A percentile compares a stretch with the other conserved stretches of the same genome.
Conservation (phyloP, 2,329 filamentous ascomycete genomes). For the Microascus cirrosus region DNA sequence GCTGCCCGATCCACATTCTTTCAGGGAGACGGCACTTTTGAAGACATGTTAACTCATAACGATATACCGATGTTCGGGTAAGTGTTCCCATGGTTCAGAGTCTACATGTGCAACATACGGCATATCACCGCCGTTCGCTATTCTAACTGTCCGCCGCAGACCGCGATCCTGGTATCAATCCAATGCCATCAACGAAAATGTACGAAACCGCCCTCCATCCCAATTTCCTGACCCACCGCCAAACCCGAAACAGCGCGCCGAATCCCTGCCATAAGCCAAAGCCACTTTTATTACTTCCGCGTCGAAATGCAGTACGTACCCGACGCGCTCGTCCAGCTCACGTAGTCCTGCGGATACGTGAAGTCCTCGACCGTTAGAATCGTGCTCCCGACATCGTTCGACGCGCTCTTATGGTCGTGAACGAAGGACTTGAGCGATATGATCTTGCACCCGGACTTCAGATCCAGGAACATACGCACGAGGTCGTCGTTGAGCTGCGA, state of each 20-base stretch:
- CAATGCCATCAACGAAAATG: background rate
- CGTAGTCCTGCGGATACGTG: constrained; percentile 55
- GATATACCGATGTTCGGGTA: background rate
- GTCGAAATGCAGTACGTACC: constrained; percentile 85
- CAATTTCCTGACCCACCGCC: background rate
- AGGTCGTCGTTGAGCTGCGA: constrained; percentile 76
- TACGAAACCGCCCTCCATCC: background rate
- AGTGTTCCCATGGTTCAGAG: background rate
- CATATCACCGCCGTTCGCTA: constrained; percentile 1
- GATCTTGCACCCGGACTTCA: constrained; percentile 83
- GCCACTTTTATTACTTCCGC: constrained; percentile 43
- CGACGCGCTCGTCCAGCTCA: constrained; percentile 82
- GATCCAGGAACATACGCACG: constrained; percentile 80
- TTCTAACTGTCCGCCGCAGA: background rate
- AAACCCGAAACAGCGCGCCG: background rate
- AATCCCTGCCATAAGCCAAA: background rate
- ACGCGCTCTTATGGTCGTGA: constrained; percentile 65
- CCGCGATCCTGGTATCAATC: background rate
- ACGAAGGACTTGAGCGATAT: constrained; percentile 91
- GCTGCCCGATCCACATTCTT: background rate
- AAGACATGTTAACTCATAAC: background rate
- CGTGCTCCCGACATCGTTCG: constrained; percentile 68
- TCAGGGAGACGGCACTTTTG: background rate
- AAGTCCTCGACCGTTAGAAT: constrained; percentile 64
- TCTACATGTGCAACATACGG: background rate